A percentile compares a stretch with the other conserved stretches of the same genome.
phyloP scores from a whole-genome alignment of 2,329 filamentous ascomycete species.

The Penicillium hesseltinei region DNA sequence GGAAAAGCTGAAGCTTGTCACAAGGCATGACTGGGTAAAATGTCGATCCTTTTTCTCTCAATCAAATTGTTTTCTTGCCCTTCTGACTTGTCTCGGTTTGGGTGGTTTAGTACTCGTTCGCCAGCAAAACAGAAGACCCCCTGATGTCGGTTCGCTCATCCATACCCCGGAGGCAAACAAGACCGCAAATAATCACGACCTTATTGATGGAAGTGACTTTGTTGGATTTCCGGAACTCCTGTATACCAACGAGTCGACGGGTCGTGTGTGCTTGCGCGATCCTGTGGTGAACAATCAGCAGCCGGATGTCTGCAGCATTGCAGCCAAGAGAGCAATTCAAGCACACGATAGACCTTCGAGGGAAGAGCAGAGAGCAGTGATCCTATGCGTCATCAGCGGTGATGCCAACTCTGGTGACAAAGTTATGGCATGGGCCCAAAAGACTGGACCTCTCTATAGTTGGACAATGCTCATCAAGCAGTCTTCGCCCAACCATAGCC shows the following conservation, averaged over 20 bases:
- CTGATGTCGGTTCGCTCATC: not conserved
- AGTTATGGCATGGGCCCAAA: too few relatives aligned
- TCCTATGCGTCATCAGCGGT: too few relatives aligned
- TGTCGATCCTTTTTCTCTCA: not conserved
- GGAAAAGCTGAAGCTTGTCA: not conserved
- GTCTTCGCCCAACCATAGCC: too few relatives aligned
- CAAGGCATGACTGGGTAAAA: not conserved
- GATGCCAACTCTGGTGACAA: too few relatives aligned
- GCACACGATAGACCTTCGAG: too few relatives aligned
- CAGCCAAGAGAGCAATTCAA: not conserved
- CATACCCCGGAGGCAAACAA: not conserved
- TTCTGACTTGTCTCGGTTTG: not conserved
- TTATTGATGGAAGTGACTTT: not conserved
- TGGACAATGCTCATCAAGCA: too few relatives aligned
- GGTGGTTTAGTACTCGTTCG: too few relatives aligned
- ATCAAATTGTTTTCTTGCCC: not conserved
- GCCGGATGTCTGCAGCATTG: not conserved
- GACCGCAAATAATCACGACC: not conserved
- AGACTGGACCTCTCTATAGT: too few relatives aligned
- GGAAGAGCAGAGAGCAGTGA: too few relatives aligned
- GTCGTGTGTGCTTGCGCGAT: not conserved
- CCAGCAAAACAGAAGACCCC: not conserved
- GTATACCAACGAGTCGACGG: not conserved
- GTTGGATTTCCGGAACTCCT: not conserved
- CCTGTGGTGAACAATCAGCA: not conserved